phyloP scores from a whole-genome alignment of 2,329 filamentous ascomycete genomes.

The Davidsoniella eucalypti region DNA sequence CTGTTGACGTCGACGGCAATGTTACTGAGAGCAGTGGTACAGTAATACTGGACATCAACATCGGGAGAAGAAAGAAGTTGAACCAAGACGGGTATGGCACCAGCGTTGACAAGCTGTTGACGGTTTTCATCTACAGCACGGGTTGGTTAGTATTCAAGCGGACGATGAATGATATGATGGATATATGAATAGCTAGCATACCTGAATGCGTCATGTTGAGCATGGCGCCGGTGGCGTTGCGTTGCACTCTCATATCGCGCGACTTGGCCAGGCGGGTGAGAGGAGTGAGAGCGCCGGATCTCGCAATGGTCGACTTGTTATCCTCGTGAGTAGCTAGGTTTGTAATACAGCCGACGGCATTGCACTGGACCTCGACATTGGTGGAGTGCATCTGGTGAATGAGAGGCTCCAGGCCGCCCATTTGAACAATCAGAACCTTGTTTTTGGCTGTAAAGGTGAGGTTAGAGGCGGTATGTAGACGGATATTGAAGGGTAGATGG shows the following conservation, averaged over 20 bases:
- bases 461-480: not conserved
- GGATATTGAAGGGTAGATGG: not conserved
- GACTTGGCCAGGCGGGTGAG: slow-evolving; percentile 88
- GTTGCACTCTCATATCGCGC: slow-evolving; percentile 94
- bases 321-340: slow-evolving; percentile 97
- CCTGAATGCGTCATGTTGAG: slow-evolving; percentile 99
- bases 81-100: slow-evolving; percentile 93
- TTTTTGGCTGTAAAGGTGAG: slow-evolving; percentile 57
- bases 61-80: slow-evolving; percentile 84
- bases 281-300: slow-evolving; percentile 80
- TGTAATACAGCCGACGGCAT: slow-evolving; percentile 96
- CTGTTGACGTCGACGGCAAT: slow-evolving; percentile 91
- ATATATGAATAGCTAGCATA: slow-evolving; percentile 25
- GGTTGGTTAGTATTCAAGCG: slow-evolving; percentile 15
- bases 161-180: not conserved
- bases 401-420: slow-evolving; percentile 76
- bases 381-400: slow-evolving; percentile 97
- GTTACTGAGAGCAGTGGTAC: slow-evolving; percentile 94
- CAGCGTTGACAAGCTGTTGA: slow-evolving; percentile 90
- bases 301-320: slow-evolving; percentile 96
- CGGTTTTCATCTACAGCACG: slow-evolving; percentile 67
- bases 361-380: slow-evolving; percentile 98
- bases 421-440: slow-evolving; percentile 87
- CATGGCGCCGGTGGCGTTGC: slow-evolving; percentile 88
- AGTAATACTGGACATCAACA: slow-evolving; percentile 98